These are phyloP conservation scores for Trichosporon asahii DNA, from an alignment of 1,284 basidiomycete species.

Conservation along the genomic window DNA sequence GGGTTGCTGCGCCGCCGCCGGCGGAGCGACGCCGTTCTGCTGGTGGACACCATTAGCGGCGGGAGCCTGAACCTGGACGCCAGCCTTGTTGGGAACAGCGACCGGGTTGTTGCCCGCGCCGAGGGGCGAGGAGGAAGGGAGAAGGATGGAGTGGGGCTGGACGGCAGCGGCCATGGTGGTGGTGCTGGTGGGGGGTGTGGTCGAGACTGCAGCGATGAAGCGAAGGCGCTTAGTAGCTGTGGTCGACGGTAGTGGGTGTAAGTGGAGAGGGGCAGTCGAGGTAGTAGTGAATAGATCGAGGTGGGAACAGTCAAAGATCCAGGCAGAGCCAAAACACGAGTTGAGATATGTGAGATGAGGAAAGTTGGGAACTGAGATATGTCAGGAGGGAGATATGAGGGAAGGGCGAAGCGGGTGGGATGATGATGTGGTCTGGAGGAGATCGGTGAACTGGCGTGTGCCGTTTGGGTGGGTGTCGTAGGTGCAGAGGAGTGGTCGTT, in stretches of 20 bases:
- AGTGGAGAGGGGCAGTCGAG: neutral
- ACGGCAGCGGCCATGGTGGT: neutral
- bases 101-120: constrained; percentile 10
- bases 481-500: too few species aligned
- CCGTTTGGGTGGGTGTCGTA: neutral
- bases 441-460: neutral
- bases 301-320: neutral
- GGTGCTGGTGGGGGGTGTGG: neutral
- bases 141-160: constrained; percentile 20
- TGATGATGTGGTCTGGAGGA: neutral
- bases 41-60: neutral
- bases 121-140: constrained; percentile 16
- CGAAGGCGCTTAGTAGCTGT: neutral
- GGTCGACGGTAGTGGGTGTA: neutral
- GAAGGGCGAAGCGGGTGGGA: neutral
- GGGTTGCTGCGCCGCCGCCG: neutral
- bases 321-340: neutral
- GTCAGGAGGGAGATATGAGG: neutral
- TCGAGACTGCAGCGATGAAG: neutral
- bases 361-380: neutral
- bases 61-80: too few species aligned
- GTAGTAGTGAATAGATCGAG: neutral
- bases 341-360: neutral
- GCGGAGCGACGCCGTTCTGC: neutral
- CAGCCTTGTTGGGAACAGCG: neutral